Conservation (phyloP, 2,329 filamentous ascomycete genomes). For the Ophiocordyceps australis region DNA sequence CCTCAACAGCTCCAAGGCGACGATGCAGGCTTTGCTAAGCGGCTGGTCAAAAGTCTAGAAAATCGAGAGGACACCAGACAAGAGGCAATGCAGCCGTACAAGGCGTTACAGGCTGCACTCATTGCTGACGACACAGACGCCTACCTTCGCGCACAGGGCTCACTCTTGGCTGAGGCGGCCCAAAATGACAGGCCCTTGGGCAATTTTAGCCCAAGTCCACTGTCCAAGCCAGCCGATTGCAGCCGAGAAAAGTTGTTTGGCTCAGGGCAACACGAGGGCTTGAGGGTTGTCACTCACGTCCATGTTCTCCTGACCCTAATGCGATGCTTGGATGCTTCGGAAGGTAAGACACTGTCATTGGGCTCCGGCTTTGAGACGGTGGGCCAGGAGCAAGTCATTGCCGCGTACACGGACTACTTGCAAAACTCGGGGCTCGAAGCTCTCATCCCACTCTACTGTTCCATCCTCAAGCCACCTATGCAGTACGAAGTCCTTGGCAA, state of each 20-base stretch:
- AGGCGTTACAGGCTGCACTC: slow-evolving; percentile 59
- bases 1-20: slow-evolving; percentile 44
- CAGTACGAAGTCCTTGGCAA: slow-evolving; percentile 55
- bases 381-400: slow-evolving; percentile 56
- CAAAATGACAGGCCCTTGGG: no score
- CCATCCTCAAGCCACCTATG: slow-evolving; percentile 48
- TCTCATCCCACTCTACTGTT: slow-evolving; percentile 75
- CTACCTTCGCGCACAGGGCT: slow-evolving; percentile 41
- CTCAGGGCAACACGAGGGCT: slow-evolving; percentile 39
- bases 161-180: slow-evolving; percentile 13
- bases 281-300: slow-evolving; percentile 52
- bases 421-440: slow-evolving; percentile 55
- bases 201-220: slow-evolving; percentile 1
- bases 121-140: slow-evolving; percentile 43
- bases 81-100: slow-evolving; percentile 48
- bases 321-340: slow-evolving; percentile 28
- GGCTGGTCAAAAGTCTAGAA: slow-evolving; percentile 43
- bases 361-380: slow-evolving; percentile 12
- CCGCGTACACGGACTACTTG: slow-evolving; percentile 67
- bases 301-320: slow-evolving; percentile 50
- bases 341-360: slow-evolving; percentile 4
- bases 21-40: slow-evolving; percentile 28
- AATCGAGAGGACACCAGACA: slow-evolving; percentile 31
- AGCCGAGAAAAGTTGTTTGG: slow-evolving; percentile 29
- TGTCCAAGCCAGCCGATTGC: slow-evolving; percentile 10